Evolutionary conservation across 345 rosid genomes (phyloP).

Genomic region (Orychophragmus violaceus): DNA sequence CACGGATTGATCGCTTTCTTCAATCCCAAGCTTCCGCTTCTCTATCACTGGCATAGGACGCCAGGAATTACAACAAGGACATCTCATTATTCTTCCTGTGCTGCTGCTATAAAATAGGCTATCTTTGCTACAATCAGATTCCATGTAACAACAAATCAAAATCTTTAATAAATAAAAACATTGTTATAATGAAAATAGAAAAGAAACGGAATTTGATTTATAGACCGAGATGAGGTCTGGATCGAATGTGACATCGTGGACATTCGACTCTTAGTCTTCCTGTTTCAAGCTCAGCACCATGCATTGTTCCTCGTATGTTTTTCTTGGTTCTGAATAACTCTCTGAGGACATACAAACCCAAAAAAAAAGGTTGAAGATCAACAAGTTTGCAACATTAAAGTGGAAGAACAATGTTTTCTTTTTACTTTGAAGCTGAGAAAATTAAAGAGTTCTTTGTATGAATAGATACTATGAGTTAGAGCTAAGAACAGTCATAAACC

Average conservation of each 20-base stretch:
- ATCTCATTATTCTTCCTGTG: neutral
- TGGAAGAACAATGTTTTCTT: neutral
- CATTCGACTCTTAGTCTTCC: neutral
- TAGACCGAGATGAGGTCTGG: conserved; percentile 16
- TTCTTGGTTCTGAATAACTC: conserved; percentile 13
- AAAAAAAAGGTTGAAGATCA: neutral
- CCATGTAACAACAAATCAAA: conserved; percentile 1
- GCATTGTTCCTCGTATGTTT: neutral
- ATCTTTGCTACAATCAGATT: neutral
- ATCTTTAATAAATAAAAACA: neutral
- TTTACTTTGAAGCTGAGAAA: conserved; percentile 13
- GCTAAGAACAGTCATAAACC: neutral
- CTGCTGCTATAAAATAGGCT: neutral
- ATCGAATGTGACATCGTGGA: conserved; percentile 3
- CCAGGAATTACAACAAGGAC: neutral
- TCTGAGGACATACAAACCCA: neutral
- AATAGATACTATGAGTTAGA: neutral
- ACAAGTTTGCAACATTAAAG: neutral
- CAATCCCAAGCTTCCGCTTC: too few relatives aligned
- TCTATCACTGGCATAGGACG: conserved; percentile 5
- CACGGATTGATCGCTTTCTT: too few relatives aligned
- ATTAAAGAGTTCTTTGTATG: neutral
- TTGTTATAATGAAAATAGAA: neutral
- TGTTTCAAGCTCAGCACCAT: conserved; percentile 13
- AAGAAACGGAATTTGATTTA: neutral